phyloP scores from a whole-genome alignment of 352 stramenopile genomes.

The Phytophthora litchii region DNA sequence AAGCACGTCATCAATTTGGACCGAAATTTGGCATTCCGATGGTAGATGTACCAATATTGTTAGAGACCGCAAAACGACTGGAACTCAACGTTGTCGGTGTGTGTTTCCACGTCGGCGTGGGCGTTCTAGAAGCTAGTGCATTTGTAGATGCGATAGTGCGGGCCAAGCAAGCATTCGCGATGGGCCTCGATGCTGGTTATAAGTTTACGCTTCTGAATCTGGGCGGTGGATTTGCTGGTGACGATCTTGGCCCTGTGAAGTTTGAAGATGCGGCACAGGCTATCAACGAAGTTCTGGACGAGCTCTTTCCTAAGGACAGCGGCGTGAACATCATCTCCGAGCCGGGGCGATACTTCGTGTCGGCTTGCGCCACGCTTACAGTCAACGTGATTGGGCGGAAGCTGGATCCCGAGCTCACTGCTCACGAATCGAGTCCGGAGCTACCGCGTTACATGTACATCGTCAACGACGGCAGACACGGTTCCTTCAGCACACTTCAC shows the following conservation, averaged over 20 bases:
- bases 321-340: constrained; percentile 88
- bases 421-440: constrained; percentile 17
- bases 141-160: constrained; percentile 83
- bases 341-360: constrained; percentile 89
- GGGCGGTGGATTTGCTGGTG: constrained; percentile 84
- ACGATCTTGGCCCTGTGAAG: constrained; percentile 48
- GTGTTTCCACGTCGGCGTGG: constrained; percentile 89
- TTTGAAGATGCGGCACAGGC: constrained; percentile 46
- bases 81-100: constrained; percentile 81
- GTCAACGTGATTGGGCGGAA: constrained; percentile 76
- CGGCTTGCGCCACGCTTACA: constrained; percentile 67
- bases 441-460: constrained; percentile 61
- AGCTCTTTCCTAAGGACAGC: constrained; percentile 47
- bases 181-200: constrained; percentile 62
- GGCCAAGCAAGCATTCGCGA: constrained; percentile 66
- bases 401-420: constrained; percentile 37
- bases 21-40: constrained; percentile 85
- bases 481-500: constrained; percentile 50
- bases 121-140: constrained; percentile 68
- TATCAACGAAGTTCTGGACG: constrained; percentile 48
- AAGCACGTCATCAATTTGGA: constrained; percentile 76
- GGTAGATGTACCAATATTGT: constrained; percentile 57
- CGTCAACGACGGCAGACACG: constrained; percentile 53
- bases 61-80: constrained; percentile 61
- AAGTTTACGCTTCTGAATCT: constrained; percentile 85